A percentile compares a stretch with the other conserved stretches of the same genome.
Evolutionary conservation across 2,329 filamentous ascomycete genomes (phyloP).

Genomic region (Pseudocercospora cruenta): DNA sequence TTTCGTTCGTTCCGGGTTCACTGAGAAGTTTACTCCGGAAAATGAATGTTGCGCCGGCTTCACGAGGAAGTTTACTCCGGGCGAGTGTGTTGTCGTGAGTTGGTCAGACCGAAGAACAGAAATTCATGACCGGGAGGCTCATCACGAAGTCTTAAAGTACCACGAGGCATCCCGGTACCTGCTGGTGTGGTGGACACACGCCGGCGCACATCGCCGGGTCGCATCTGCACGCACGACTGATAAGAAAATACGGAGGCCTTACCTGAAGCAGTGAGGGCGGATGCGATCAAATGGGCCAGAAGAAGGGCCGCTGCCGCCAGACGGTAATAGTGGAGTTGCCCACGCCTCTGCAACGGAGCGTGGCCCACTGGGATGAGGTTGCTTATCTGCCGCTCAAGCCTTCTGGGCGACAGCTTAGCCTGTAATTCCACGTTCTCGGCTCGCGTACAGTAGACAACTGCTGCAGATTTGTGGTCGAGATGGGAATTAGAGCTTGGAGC

Average conservation of each 20-base stretch:
- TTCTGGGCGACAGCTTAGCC: not conserved
- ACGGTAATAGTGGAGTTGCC: too few species aligned
- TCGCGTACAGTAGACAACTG: not conserved
- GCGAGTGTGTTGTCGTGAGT: not conserved
- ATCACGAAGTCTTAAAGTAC: constrained; percentile 3
- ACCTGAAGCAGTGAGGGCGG: constrained; percentile 6
- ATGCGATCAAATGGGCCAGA: constrained; percentile 5
- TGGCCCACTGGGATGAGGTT: not conserved
- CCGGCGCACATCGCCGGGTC: constrained; percentile 11
- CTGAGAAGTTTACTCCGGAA: constrained; percentile 28
- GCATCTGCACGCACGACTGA: constrained; percentile 13
- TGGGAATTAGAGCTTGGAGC: not conserved
- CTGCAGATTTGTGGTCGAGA: not conserved
- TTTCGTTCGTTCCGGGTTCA: constrained; percentile 21
- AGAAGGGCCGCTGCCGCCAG: constrained; percentile 12
- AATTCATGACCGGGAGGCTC: not conserved
- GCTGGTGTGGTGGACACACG: not conserved
- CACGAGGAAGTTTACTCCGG: not conserved
- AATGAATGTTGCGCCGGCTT: not conserved
- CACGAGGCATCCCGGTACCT: not conserved
- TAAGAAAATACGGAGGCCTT: constrained; percentile 10
- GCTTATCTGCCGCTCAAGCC: constrained; percentile 6
- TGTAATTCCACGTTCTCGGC: not conserved
- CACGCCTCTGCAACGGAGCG: not conserved
- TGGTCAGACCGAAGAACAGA: not conserved